Conservation (phyloP, 2,329 filamentous ascomycete species). For the Hyphodiscus sp. region DNA sequence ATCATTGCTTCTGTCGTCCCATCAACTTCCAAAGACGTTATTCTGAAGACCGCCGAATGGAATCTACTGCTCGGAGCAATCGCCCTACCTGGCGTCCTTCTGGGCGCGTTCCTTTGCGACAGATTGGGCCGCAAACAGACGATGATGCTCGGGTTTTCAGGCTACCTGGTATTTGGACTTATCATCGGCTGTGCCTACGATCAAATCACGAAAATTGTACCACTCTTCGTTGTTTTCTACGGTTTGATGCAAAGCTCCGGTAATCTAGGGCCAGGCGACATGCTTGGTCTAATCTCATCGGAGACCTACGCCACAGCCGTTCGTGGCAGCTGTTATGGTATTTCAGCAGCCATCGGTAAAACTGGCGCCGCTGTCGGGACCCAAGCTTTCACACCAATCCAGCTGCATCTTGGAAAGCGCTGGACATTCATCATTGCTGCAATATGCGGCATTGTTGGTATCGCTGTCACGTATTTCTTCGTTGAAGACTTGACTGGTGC, state of each 20-base stretch:
- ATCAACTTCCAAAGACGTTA: constrained; percentile 23
- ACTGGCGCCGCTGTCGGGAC: constrained; percentile 45
- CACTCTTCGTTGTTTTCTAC: constrained; percentile 46
- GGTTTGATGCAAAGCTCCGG: constrained; percentile 44
- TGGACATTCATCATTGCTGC: constrained; percentile 48
- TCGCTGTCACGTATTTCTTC: constrained; percentile 42
- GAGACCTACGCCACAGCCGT: constrained; percentile 47
- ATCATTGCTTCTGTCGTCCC: constrained; percentile 36
- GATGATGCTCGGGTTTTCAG: constrained; percentile 44
- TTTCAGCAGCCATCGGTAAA: constrained; percentile 46
- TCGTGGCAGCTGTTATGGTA: constrained; percentile 43
- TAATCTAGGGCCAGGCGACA: constrained; percentile 45
- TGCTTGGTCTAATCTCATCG: constrained; percentile 43
- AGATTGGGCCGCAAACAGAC: constrained; percentile 42
- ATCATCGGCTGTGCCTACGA: constrained; percentile 45
- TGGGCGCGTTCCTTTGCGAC: constrained; percentile 43
- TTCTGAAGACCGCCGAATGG: constrained; percentile 41
- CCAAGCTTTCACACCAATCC: constrained; percentile 43
- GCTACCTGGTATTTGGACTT: constrained; percentile 45
- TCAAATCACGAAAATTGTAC: constrained; percentile 41
- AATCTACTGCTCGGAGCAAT: constrained; percentile 40
- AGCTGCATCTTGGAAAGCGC: constrained; percentile 38
- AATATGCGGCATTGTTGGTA: constrained; percentile 41
- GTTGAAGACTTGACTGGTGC: constrained; percentile 40
- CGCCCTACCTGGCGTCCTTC: constrained; percentile 42